Conservation (phyloP, 345 rosid genomes). For the Eutrema heterophyllum region DNA sequence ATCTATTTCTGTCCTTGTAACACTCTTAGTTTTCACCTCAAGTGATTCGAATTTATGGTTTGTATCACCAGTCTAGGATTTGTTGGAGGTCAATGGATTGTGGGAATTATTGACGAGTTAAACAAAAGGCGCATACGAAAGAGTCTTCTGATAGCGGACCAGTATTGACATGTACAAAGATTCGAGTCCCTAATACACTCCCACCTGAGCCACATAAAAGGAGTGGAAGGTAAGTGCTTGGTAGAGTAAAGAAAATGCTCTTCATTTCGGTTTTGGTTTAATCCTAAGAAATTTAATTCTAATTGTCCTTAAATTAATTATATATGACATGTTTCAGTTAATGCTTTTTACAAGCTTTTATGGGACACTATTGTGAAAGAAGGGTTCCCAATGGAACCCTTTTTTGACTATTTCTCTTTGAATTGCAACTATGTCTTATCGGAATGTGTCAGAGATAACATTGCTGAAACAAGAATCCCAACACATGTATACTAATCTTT, state of each 20-base stretch:
- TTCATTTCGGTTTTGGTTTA: neutral
- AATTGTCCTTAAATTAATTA: neutral
- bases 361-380: constrained; percentile 61
- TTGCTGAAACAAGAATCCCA: constrained; percentile 46
- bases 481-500: constrained; percentile 43
- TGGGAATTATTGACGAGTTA: constrained; percentile 75
- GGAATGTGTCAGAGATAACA: constrained; percentile 50
- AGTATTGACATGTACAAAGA: constrained; percentile 60
- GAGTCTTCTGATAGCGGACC: constrained; percentile 31
- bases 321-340: constrained; percentile 54
- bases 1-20: neutral
- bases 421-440: constrained; percentile 42
- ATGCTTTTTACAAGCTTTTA: constrained; percentile 73
- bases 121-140: constrained; percentile 27
- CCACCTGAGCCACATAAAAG: constrained; percentile 78
- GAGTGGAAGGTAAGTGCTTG: constrained; percentile 56
- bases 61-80: constrained; percentile 53
- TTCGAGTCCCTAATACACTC: constrained; percentile 51
- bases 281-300: neutral
- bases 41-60: neutral
- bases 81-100: constrained; percentile 58
- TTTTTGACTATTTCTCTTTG: constrained; percentile 58
- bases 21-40: neutral
- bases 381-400: constrained; percentile 42
- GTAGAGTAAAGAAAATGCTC: neutral